Evolutionary conservation across 768 basidiomycete species (phyloP), one percentile per base, ranked within the genome.

Genomic region (Mycena capillaripes): DNA sequence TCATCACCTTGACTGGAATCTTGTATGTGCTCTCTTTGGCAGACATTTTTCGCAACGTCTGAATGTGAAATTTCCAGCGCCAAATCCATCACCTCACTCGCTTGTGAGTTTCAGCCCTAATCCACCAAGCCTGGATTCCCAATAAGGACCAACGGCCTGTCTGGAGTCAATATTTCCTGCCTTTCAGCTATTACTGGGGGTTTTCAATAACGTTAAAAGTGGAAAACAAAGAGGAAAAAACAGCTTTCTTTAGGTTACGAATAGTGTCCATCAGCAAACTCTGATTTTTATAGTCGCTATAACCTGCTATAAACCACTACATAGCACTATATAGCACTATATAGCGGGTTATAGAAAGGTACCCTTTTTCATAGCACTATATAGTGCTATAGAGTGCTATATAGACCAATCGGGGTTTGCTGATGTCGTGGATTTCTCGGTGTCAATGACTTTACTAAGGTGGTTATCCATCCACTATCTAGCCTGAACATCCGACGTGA

Each of bases 1-100:
- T 69, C 40, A 21, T 69, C 44, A 38, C 59, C 27, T 14, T 69
- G 21, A 69, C 68, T 34, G 68, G 68, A 55, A 69, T 69, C 48
- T 69, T 69, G 68, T 69, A 69, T 58, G 68, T 66, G 38, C 32
- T 42, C 17, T 57, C 38, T 40, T 55, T 21, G n/a, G 32, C 40
- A 66, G 30, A 50, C 48, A 40, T 17, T 34, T 55, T 60, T n/a
- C n/a, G n/a, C 66, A n/a, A 34, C 50, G 34, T 30, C 59, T 55
- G 40, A 60, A 52, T 25, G 56, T 50, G 44, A 42, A 59, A 55
- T 44, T 59, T 56, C 48, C 59, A 69, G 68, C 34, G 34, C 21
- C 68, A 2, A 53, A 56, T 52, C 50, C 12, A 32, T 69, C 1
- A 69, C 59, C 21, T 69, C 68, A 30, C 32, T 69, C 34, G 16